Evolutionary conservation across 805 yeast species (phyloP).

Genomic region (Wickerhamomyces mucosus): DNA sequence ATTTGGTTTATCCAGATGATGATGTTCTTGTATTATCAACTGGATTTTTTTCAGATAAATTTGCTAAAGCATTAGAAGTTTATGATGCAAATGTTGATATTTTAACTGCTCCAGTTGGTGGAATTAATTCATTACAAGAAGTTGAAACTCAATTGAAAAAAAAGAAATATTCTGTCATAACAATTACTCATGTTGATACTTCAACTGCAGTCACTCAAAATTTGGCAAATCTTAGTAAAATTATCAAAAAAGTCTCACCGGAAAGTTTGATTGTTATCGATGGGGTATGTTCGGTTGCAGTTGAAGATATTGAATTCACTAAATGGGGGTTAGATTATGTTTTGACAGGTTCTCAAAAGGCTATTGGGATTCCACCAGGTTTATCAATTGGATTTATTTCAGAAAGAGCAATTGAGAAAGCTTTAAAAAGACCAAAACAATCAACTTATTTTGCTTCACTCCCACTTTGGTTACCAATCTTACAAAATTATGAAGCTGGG

Average conservation of each 20-base stretch:
- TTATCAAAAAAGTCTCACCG: constrained; percentile 62
- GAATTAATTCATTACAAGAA: constrained; percentile 44
- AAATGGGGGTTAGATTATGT: constrained; percentile 86
- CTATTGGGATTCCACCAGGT: constrained; percentile 92
- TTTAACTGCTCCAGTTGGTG: constrained; percentile 67
- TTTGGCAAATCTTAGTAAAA: constrained; percentile 48
- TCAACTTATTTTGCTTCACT: constrained; percentile 54
- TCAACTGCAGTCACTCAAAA: constrained; percentile 87
- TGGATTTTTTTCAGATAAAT: constrained; percentile 81
- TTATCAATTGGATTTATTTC: constrained; percentile 70
- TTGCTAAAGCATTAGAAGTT: constrained; percentile 63
- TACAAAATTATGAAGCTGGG: constrained; percentile 78
- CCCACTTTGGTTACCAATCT: constrained; percentile 80
- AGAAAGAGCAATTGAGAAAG: constrained; percentile 60
- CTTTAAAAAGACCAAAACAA: constrained; percentile 38
- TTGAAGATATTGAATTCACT: constrained; percentile 78
- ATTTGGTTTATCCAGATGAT: constrained; percentile 58
- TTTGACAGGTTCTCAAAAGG: constrained; percentile 91
- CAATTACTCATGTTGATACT: constrained; percentile 93
- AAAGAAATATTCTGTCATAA: constrained; percentile 54
- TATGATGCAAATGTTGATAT: constrained; percentile 74
- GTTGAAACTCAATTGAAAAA: constrained; percentile 46
- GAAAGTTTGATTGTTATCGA: constrained; percentile 80
- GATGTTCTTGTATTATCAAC: constrained; percentile 76
- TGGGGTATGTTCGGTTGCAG: constrained; percentile 92